Base-by-base conservation (phyloP, 345 rosid species). In the Pelargonium nanum region DNA sequence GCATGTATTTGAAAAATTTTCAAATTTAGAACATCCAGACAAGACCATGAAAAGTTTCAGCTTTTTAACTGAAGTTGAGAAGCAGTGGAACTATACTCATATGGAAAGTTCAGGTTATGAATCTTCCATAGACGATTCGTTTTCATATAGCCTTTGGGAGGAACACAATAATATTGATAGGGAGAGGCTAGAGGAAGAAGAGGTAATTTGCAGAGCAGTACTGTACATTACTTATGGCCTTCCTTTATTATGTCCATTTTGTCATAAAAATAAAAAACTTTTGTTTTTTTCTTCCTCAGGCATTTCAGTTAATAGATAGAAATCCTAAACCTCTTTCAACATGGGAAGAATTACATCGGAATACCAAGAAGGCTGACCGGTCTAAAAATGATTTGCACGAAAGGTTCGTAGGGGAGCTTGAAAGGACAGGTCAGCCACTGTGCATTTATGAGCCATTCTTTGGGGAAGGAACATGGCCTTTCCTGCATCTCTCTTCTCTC, bases 401-500 rank as follows among this genome's bases (percentile, higher is more conserved):
- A 78, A 80, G 92, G 79, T 95, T 89, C 53, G 99, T 89, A 69
- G 76, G 90, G 54, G 99, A 89, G 77, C 96, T 93, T 23, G 78
- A 80, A 80, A 79, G 99, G 74, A 90, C 92, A 32, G 97, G 92
- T 65, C 99, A 89, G 69, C 91, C 84, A 23, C 69, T 93, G 66
- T 80, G 90, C 72, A 87, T 93, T 44, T 93, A 93, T 79, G 99
- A 93, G 73, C 97, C 99, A 62, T 93, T 80, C 70, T 77, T 74
- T 61, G 99, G 97, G 53, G 90, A 90, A 81, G 99, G 96, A 73
- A 75, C 88, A 65, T 87, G 99, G 99, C 72, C 96, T 53, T 93
- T 93, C 80, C 81, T 89, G 76, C 97, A 93, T 73, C 71, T 9
- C 21, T 59, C 70, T 66, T 85, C 99, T 17, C 86, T 93, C 57